Evolutionary conservation across 257 asterid genomes (phyloP).

Genomic region (Jacaranda copaia): DNA sequence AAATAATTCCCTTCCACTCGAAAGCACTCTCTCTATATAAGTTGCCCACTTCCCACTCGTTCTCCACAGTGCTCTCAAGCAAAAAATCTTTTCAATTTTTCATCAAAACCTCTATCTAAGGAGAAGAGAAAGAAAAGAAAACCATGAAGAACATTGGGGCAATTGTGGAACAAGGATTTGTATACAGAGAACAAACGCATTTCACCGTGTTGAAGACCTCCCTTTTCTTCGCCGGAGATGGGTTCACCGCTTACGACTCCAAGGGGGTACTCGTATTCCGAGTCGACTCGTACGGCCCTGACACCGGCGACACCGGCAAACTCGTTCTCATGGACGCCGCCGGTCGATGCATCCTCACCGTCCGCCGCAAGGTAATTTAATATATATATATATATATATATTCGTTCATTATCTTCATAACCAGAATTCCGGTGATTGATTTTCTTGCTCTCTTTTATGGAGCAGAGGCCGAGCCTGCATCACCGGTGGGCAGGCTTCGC

Average conservation of each 20-base stretch:
- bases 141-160: conserved; percentile 41
- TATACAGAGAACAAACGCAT: conserved; percentile 53
- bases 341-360: conserved; percentile 78
- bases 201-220: conserved; percentile 74
- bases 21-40: background rate
- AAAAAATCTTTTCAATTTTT: background rate
- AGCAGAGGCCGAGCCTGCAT: conserved; percentile 80
- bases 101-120: background rate
- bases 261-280: conserved; percentile 68
- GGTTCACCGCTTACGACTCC: conserved; percentile 72
- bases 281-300: conserved; percentile 74
- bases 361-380: conserved; percentile 70
- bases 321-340: conserved; percentile 77
- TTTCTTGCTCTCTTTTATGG: background rate
- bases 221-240: conserved; percentile 81
- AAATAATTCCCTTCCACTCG: conserved; percentile 18
- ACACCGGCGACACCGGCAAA: conserved; percentile 50
- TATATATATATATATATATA: background rate
- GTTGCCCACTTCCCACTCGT: conserved; percentile 13
- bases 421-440: background rate
- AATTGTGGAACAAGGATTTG: conserved; percentile 53
- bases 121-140: background rate
- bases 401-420: background rate
- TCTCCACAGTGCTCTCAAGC: background rate
- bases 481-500: conserved; percentile 77